A percentile compares a stretch with the other conserved stretches of the same genome.
Conservation (phyloP, 1,284 basidiomycete species). For the Cerrena zonata region DNA sequence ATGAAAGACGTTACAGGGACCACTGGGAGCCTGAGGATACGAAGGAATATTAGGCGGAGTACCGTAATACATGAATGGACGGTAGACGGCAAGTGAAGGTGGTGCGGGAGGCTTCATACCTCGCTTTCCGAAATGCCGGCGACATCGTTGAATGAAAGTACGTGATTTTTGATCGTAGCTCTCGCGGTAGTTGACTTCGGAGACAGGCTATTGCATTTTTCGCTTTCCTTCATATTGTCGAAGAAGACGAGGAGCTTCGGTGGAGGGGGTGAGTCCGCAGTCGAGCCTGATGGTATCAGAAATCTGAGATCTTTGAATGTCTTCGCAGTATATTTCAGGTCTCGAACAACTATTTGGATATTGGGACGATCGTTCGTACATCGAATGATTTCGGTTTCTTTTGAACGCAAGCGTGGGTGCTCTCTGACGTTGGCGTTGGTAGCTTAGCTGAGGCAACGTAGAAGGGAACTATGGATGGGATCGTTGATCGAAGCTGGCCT, state of each 20-base stretch:
- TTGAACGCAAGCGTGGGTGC: constrained; percentile 8
- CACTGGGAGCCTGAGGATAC: too few species aligned
- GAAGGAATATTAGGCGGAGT: too few species aligned
- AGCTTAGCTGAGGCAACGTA: constrained; percentile 33
- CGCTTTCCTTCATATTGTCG: constrained; percentile 23
- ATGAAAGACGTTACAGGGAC: too few species aligned
- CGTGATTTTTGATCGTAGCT: constrained; percentile 18
- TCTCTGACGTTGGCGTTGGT: constrained; percentile 18
- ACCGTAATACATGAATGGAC: too few species aligned
- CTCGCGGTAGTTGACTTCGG: constrained; percentile 12
- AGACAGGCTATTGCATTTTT: constrained; percentile 17
- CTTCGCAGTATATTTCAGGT: constrained; percentile 19
- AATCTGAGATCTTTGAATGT: constrained; percentile 30
- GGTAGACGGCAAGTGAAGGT: too few species aligned
- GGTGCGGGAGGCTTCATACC: constrained; percentile 16
- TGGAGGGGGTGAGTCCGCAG: constrained; percentile 4
- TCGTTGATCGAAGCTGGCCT: constrained; percentile 21
- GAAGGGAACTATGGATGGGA: constrained; percentile 26
- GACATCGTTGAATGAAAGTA: constrained; percentile 30
- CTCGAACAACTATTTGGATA: constrained; percentile 24
- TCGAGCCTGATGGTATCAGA: constrained; percentile 15
- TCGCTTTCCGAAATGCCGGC: constrained; percentile 16
- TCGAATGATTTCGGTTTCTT: constrained; percentile 6
- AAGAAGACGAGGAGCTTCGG: constrained; percentile 29
- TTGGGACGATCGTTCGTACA: constrained; percentile 31